Base-by-base conservation (phyloP, 2,329 filamentous ascomycete species). In the Hysterium pulicare region DNA sequence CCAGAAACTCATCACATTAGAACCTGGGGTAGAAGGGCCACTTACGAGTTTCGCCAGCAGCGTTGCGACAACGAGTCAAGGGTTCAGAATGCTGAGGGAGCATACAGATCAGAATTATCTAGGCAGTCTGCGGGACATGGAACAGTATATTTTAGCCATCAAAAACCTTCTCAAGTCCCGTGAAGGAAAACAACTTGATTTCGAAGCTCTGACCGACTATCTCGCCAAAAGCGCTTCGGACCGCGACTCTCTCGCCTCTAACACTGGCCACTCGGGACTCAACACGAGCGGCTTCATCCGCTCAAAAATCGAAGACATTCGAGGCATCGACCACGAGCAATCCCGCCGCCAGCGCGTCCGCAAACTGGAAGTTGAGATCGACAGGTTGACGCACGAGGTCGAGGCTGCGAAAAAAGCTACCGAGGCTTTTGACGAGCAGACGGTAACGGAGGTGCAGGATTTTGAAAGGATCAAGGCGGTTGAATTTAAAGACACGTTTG, bases 181-280 rank as follows among this genome's bases (percentile, higher is more conserved):
- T 26, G 93, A 98, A 71, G 90, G 94, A 71, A 98, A 98, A 66
- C 93, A 98, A 66, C 84, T 98, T 44, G 93, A 98, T 71, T 95
- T 91, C 60, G 93, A 98, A 70, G 90, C 89, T 51, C 77, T 98
- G 24, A 95, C 90, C 21, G 91, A 97, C 64, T 97, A 97, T 67
- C 86, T 96, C 41, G 87, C 87, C 71, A 95, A 95, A 66, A 89
- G 88, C 1, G 89, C 88, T 2, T 73, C 82, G 3, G 93, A 98
- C 67, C 85, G 90, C 36, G 93, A 98, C 68, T 75, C 79, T 13
- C 81, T 95, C 2, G 79, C 81, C 30, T 81, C 82, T 0, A 81
- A 83, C 9, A 82, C 84, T 48, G 77, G 78, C 31, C 69, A 71
- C 34, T 72, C 76, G 4, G 79, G 81, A 37, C 74, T 87, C 51